Evolutionary conservation across 1,139 yeast species (phyloP), one percentile per base, ranked within the genome.

Genomic region (Zhuliangozyma parablackwelliae): DNA sequence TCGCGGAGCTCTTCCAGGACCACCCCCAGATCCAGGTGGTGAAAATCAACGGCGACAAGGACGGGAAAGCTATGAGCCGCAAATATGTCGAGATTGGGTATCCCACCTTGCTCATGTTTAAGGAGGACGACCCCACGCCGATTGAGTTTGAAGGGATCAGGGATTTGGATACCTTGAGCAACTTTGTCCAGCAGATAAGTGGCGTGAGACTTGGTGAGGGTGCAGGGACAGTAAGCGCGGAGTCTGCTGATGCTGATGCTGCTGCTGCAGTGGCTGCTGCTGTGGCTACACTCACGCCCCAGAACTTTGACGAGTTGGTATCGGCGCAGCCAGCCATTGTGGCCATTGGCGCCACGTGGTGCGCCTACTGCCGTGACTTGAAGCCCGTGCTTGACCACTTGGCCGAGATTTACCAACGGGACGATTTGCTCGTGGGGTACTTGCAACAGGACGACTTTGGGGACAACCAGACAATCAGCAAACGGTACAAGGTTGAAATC

Each of bases 21-120:
- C 58, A 60, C 24, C 67, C 68, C 5, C 69, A 72, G 31, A 54
- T 83, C 21, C 76, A 73, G 46, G 63, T 78, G 28, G 78, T 73
- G 21, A 79, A 80, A 54, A 70, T 83, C 38, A 83, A 85, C 55
- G 92, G 86, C 4, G 92, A 84, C 48, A 65, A 64, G 40, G 72
- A 82, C 54, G 76, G 76, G 1, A 69, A 74, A 36, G 69, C 71
- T 45, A 64, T 78, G 58, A 70, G 78, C 28, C 71, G 70, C 43
- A 69, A 74, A 51, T 82, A 75, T 56, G 72, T 72, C 11, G 63
- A 80, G 33, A 66, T 72, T 36, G 85, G 86, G 11, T 85, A 68
- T 53, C 95, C 95, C 6, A 78, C 85, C 25, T 52, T 85, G 45
- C 69, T 69, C 47, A 64, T 79, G 49, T 76, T 82, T 51, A 69